Evolutionary conservation across 2,329 filamentous ascomycete genomes (phyloP).

Genomic region (Chrysoporthe austroafricana): DNA sequence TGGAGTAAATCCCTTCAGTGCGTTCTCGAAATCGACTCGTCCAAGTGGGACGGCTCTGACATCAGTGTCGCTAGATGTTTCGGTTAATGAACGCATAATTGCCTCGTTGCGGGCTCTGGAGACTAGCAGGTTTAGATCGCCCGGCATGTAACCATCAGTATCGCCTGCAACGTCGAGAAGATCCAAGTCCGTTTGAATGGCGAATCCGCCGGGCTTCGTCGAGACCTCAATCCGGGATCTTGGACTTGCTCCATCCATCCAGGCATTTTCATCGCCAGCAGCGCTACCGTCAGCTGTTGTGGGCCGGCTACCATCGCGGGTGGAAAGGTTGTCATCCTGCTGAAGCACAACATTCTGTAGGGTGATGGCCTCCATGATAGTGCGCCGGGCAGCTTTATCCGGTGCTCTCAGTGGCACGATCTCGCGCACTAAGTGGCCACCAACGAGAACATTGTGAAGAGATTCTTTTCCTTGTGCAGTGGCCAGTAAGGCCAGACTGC

Average conservation of each 20-base stretch:
- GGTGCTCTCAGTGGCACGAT: slow-evolving; percentile 89
- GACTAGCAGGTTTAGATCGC: slow-evolving; percentile 84
- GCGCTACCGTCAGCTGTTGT: slow-evolving; percentile 59
- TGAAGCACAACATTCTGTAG: slow-evolving; percentile 53
- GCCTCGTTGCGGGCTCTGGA: slow-evolving; percentile 89
- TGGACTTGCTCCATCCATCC: slow-evolving; percentile 75
- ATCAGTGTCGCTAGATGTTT: slow-evolving; percentile 50
- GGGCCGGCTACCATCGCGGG: slow-evolving; percentile 56
- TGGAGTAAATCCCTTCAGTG: slow-evolving; percentile 90
- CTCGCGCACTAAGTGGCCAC: slow-evolving; percentile 89
- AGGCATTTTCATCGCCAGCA: slow-evolving; percentile 59
- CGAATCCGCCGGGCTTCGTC: slow-evolving; percentile 62
- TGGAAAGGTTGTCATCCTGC: slow-evolving; percentile 42
- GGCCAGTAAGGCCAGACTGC: slow-evolving; percentile 82
- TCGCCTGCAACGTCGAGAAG: slow-evolving; percentile 91
- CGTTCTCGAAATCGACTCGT: slow-evolving; percentile 78
- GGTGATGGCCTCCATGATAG: slow-evolving; percentile 81
- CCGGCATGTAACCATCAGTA: slow-evolving; percentile 98
- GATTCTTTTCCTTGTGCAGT: slow-evolving; percentile 94
- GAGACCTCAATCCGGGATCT: slow-evolving; percentile 47
- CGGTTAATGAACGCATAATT: slow-evolving; percentile 78
- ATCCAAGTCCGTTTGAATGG: slow-evolving; percentile 77
- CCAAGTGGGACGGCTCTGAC: slow-evolving; percentile 65
- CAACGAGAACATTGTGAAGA: slow-evolving; percentile 86
- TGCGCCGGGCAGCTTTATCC: slow-evolving; percentile 84